Conservation (phyloP, 768 basidiomycete genomes). For the Rhizopogon vinicolor region DNA sequence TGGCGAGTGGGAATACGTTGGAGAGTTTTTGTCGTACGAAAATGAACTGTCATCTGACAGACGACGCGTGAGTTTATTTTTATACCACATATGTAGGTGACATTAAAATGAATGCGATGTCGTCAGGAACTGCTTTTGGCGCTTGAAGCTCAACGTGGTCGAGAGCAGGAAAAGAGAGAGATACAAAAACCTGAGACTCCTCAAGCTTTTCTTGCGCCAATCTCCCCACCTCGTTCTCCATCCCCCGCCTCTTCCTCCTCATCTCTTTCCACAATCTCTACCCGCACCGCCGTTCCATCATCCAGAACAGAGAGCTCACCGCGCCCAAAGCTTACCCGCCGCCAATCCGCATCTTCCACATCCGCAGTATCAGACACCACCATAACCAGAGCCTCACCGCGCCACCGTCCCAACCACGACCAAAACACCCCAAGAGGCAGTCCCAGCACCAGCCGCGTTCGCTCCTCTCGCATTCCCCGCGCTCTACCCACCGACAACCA, state of each 20-base stretch:
- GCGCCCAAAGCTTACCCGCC: constrained; percentile 10
- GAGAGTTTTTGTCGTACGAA: constrained; percentile 73
- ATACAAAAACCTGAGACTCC: constrained; percentile 11
- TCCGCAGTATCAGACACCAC: constrained; percentile 22
- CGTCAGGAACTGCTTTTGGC: constrained; percentile 28
- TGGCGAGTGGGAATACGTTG: constrained; percentile 76
- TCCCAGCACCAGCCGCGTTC: constrained; percentile 13
- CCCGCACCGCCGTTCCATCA: constrained; percentile 62
- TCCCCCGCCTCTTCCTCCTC: constrained; percentile 60
- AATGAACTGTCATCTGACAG: constrained; percentile 48
- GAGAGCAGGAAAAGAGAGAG: constrained; percentile 7
- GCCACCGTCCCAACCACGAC: not conserved
- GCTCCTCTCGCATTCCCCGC: constrained; percentile 3
- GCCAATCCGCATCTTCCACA: constrained; percentile 14
- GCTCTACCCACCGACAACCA: constrained; percentile 3
- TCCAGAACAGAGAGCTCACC: constrained; percentile 1
- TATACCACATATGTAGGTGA: not conserved
- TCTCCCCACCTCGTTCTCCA: constrained; percentile 27
- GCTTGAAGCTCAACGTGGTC: constrained; percentile 30
- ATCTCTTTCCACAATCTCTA: constrained; percentile 67
- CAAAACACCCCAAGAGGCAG: constrained; percentile 7
- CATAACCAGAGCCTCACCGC: constrained; percentile 15
- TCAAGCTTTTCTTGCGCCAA: constrained; percentile 13
- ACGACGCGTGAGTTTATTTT: constrained; percentile 43
- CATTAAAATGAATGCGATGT: constrained; percentile 9